phyloP scores from a whole-genome alignment of 2,329 filamentous ascomycete genomes.

The Clarireedia homoeocarpa region DNA sequence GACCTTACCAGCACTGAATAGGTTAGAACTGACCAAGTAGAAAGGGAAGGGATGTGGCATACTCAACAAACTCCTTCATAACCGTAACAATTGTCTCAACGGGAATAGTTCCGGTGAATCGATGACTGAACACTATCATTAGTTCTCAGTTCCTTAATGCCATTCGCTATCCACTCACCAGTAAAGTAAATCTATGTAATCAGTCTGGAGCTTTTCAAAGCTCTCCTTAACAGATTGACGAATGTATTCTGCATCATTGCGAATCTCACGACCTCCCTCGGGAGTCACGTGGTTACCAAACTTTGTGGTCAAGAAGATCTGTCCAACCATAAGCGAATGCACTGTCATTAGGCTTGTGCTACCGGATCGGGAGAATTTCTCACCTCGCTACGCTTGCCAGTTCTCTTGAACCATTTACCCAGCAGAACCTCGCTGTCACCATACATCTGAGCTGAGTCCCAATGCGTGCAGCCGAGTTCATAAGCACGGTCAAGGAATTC shows the following conservation, averaged over 20 bases:
- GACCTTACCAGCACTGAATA: constrained; percentile 44
- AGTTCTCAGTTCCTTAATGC: not conserved
- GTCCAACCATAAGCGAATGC: not conserved
- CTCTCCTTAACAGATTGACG: constrained; percentile 9
- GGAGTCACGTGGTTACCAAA: constrained; percentile 10
- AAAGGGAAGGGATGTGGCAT: not conserved
- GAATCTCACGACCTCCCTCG: constrained; percentile 3
- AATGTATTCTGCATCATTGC: constrained; percentile 10
- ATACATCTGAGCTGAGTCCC: constrained; percentile 25
- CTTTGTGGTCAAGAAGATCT: constrained; percentile 39
- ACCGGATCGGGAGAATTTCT: not conserved
- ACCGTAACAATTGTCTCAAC: constrained; percentile 36
- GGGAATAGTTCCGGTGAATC: constrained; percentile 30
- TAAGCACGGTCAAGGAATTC: constrained; percentile 32
- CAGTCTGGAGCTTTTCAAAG: constrained; percentile 8
- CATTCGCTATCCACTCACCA: not conserved
- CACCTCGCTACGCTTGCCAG: constrained; percentile 14
- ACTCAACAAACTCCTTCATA: constrained; percentile 11
- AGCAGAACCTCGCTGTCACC: constrained; percentile 39
- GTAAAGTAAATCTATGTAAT: constrained; percentile 12
- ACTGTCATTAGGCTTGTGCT: constrained; percentile 31
- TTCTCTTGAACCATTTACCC: constrained; percentile 38
- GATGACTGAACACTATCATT: constrained; percentile 22
- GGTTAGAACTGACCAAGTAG: constrained; percentile 23
- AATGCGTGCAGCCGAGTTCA: constrained; percentile 30